Evolutionary conservation across 139 green algal genomes (phyloP), one percentile per base, ranked within the genome.

Genomic region (Auxenochlorella pyrenoidosa): DNA sequence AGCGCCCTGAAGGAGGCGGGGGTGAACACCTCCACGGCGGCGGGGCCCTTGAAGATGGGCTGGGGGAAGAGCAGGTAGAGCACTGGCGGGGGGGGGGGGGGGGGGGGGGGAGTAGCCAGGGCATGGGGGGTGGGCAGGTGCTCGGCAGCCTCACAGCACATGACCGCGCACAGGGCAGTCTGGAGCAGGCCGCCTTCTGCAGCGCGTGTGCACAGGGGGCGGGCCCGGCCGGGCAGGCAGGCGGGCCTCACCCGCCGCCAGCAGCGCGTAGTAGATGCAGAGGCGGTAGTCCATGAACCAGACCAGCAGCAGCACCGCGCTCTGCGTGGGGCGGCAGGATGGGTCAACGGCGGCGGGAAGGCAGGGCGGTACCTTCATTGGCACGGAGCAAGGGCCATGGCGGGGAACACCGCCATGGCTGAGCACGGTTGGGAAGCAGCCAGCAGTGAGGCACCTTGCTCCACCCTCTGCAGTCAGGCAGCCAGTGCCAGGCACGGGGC

Each of bases 31-130:
- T 89, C 66, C 18, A 92, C 40, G 10, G 43, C 65, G 18, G 82
- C 78, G n/a, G 88, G 84, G 13, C 91, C 91, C 2, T 41, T 75
- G 77, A 88, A 94, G n/a, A 88, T 68, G 36, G 90, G 90, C 76
- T 93, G 88, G 21, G 87, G 85, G 41, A 89, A 85, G 8, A 90
- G 76, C 26, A 94, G 68, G 79, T 87, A 89, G 28, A 90, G 34
- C 34, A 91, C 77, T 89, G 40, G 47, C 15, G 6, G 13, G 24
- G 38, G 24, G 44, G 21, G 3, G 60, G 19, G 44, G 43, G 28
- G 10, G 30, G 26, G 41, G 2, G 41, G 19, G 47, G 44, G 30
- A 15, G 8, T 65, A 32, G 18, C 12, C 21, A 41, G 47, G 16
- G 32, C 28, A 75, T 13, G 15, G 32, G 32, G 32, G 21, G 32